A percentile compares a stretch with the other conserved stretches of the same genome.
phyloP scores from a whole-genome alignment of 345 rosid genomes.

The Gossypium mustelinum region DNA sequence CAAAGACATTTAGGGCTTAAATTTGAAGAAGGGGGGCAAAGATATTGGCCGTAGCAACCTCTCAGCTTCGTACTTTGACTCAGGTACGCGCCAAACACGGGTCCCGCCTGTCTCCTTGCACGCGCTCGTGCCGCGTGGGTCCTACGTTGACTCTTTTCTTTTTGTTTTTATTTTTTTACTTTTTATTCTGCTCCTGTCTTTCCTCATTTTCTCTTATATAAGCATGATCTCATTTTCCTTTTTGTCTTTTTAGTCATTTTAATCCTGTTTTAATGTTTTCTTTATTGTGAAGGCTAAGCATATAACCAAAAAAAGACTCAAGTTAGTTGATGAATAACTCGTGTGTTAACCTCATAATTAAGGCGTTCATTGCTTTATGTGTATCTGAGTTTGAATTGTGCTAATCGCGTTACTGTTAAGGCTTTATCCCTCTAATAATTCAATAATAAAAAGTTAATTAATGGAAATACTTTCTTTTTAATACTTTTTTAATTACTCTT shows the following conservation, averaged over 20 bases:
- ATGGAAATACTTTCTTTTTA: too few species aligned
- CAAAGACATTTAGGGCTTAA: neutral
- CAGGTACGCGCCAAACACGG: conserved; percentile 17
- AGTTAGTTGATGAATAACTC: too few species aligned
- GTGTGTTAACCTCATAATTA: accelerated
- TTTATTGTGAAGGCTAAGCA: too few species aligned
- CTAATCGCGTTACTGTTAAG: accelerated
- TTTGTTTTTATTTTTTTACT: too few species aligned
- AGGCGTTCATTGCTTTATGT: accelerated
- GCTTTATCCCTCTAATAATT: accelerated
- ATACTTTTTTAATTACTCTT: too few species aligned
- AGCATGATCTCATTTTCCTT: neutral
- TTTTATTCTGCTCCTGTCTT: neutral
- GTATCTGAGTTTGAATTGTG: accelerated
- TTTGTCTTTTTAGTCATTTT: neutral
- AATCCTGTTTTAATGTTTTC: too few species aligned
- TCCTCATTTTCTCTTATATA: neutral
- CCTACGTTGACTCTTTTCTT: conserved; percentile 30
- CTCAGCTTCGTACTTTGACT: conserved; percentile 24
- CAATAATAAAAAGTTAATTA: too few species aligned
- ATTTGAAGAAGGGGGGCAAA: neutral
- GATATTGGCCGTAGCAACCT: neutral
- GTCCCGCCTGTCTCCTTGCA: conserved; percentile 32
- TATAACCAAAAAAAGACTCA: too few species aligned
- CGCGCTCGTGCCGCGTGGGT: conserved; percentile 35